Evolutionary conservation across 345 rosid species (phyloP).

Genomic region (Populus tremula): DNA sequence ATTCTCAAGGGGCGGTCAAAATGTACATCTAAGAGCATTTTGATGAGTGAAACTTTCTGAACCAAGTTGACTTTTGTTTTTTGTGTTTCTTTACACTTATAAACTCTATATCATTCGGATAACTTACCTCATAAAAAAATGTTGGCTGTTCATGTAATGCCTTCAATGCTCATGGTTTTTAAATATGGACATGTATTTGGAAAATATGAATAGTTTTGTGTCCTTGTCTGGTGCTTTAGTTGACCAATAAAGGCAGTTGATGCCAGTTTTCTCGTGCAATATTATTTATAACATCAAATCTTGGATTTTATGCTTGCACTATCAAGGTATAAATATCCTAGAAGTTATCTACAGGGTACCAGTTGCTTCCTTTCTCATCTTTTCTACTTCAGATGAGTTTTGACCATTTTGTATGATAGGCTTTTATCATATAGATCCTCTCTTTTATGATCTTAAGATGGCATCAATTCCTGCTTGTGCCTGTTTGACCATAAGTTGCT

Average conservation of each 20-base stretch:
- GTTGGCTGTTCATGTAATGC: neutral
- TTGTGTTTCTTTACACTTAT: neutral
- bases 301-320: neutral
- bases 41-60: neutral
- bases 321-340: neutral
- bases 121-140: neutral
- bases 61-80: neutral
- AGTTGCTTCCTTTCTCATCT: neutral
- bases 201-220: neutral
- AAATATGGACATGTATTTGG: neutral
- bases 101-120: neutral
- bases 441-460: neutral
- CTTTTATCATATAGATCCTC: neutral
- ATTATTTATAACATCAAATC: neutral
- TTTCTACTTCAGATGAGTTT: neutral
- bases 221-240: neutral
- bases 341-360: neutral
- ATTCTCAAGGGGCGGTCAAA: neutral
- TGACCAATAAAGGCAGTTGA: neutral
- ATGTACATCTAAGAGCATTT: neutral
- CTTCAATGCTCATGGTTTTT: neutral
- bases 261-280: neutral
- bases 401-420: neutral
- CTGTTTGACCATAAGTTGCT: neutral
- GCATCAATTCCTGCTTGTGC: neutral